Base-by-base conservation (phyloP, 2,329 filamentous ascomycete genomes). In the Penicillium carneum region DNA sequence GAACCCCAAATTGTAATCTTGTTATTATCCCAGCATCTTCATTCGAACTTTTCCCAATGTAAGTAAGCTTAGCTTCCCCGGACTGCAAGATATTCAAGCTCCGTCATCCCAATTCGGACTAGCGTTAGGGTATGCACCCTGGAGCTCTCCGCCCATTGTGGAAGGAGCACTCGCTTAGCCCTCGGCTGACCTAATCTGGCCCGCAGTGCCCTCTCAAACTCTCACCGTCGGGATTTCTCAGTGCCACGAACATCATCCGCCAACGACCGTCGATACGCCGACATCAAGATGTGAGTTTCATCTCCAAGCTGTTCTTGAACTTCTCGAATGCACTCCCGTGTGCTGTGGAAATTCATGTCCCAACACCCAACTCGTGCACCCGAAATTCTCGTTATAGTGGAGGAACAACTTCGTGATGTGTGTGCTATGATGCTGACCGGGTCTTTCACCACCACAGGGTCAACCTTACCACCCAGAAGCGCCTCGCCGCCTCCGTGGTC, bases 381-480 rank as follows among this genome's bases (percentile, higher is more conserved):
- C 60, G 57, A 68, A 54, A 51, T 48, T 54, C 60, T 66, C 59
- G 57, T 55, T 45, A 52, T 23, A 45, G 41, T 61, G 57, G 57
- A 63, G 56, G 52, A 60, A 59, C 59, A 53, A 57, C 51, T 57
- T 57, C 50, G 36, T 41, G 52, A 68, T 61, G 51, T 66, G 60
- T 65, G 65, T 60, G 58, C 67, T 67, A 62, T 69, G 63, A 73
- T 67, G 67, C 74, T 76, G 73, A 76, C 71, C 63, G 62, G 66
- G 66, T 69, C 64, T 63, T 52, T 53, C 61, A 63, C 66, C 75
- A 75, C 82, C 75, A 75, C 82, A 99, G 95, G 95, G 93, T 97
- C 91, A 98, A 98, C 84, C 91, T 99, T 85, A 90, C 90, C 84
- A 98, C 95, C 84, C 96, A 99, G 90, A 99, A 99, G 91, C 94